Conservation (phyloP, 805 yeast species). For the Ogataea trehaloabstinens region DNA sequence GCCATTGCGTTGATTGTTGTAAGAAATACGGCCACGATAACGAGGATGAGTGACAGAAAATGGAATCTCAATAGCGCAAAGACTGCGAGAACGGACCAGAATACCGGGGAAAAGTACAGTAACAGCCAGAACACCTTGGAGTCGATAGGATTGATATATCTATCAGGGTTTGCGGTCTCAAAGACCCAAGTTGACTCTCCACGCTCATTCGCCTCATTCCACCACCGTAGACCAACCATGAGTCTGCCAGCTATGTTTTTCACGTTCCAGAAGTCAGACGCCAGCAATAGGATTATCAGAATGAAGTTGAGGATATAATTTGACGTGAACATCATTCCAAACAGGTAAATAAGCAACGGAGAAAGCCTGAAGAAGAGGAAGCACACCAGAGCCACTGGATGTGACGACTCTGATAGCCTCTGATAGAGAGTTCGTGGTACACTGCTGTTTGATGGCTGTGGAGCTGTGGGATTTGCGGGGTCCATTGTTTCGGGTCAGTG, state of each 20-base stretch:
- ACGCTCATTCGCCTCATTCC: conserved; percentile 76
- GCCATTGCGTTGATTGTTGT: conserved; percentile 85
- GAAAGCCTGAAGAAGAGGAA: conserved; percentile 61
- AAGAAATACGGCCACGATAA: conserved; percentile 65
- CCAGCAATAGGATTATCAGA: conserved; percentile 65
- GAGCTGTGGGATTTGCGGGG: conserved; percentile 8
- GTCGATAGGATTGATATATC: conserved; percentile 85
- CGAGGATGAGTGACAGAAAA: conserved; percentile 61
- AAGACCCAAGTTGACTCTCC: conserved; percentile 84
- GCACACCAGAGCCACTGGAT: conserved; percentile 72
- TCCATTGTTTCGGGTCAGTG: not conserved
- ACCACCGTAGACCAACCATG: conserved; percentile 92
- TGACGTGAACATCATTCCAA: conserved; percentile 67
- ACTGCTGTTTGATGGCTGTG: conserved; percentile 7
- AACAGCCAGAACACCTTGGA: conserved; percentile 85
- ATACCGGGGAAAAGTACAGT: conserved; percentile 68
- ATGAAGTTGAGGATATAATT: conserved; percentile 77
- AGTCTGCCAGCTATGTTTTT: conserved; percentile 89
- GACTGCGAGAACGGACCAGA: conserved; percentile 74
- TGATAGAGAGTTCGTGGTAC: conserved; percentile 38
- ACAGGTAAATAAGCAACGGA: conserved; percentile 63
- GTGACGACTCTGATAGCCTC: conserved; percentile 66
- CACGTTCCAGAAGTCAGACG: conserved; percentile 92
- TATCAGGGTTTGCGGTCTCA: conserved; percentile 73
- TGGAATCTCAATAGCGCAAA: conserved; percentile 78